Base-by-base conservation (phyloP, 2,329 filamentous ascomycete species). In the Ophiostoma angusticollis region DNA sequence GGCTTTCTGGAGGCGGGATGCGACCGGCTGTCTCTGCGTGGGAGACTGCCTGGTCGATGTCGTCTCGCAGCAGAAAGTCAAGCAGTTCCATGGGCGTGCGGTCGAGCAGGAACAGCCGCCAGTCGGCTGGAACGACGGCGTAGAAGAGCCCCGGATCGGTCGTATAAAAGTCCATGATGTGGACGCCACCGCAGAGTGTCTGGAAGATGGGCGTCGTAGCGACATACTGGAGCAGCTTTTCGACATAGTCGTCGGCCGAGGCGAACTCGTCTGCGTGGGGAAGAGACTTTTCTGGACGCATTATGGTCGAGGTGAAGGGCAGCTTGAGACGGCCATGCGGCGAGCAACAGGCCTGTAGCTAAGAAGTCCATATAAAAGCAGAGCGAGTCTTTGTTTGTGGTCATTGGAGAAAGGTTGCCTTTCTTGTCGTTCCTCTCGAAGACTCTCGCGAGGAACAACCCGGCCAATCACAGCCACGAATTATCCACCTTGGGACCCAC, bases 81-180 rank as follows among this genome's bases (percentile, higher is more conserved):
- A 98, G 62, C 8, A 95, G 69, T 39, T 74, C 71, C 68, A 85
- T 80, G 7, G 86, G 72, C 36, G 82, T 74, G 52, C 75, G 73
- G 14, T 68, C 59, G 25, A 80, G 62, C 48, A 96, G 78, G 62
- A 86, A 96, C 0, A 65, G 54, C 47, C 84, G 75, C 91, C 91
- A 98, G 58, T 86, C 78, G 44, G 70, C 56, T 0, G 86, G 84
- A 1, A 98, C 59, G 1, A 89, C 71, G 1, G 72, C 68, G 37
- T 80, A 74, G 56, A 94, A 98, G 0, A 95, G 69, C 46, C 85
- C 81, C 5, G 85, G 84, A 34, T 85, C 74, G 30, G 76, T 74
- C 2, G 86, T 95, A 62, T 95, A 85, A 60, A 98, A 96, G 57
- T 98, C 91, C 41, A 96, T 70, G 46, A 98, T 87, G 55, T 98